Evolutionary conservation across 352 stramenopile genomes (phyloP).

Genomic region (Albugo candida): DNA sequence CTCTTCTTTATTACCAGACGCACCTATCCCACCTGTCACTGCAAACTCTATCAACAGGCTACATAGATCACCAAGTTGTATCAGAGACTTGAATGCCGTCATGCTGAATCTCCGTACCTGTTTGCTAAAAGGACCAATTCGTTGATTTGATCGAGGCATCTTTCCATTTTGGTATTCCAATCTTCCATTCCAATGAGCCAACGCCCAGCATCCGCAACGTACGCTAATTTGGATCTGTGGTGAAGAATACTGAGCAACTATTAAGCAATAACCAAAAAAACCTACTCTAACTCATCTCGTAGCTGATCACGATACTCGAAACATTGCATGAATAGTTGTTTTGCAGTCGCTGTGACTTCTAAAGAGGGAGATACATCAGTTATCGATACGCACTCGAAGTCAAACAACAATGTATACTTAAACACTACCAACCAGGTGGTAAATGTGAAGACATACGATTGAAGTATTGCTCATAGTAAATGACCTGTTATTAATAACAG

Average conservation of each 20-base stretch:
- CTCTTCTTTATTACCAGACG: conserved; percentile 31
- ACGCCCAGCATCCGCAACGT: conserved; percentile 49
- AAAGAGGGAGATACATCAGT: background rate
- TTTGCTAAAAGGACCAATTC: conserved; percentile 68
- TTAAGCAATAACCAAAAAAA: background rate
- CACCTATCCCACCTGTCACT: conserved; percentile 32
- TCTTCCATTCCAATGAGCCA: conserved; percentile 69
- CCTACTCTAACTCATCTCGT: conserved; percentile 61
- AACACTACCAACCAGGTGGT: conserved; percentile 15
- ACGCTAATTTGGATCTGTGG: conserved; percentile 36
- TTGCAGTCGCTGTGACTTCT: conserved; percentile 34
- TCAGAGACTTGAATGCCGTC: background rate
- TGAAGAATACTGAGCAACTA: background rate
- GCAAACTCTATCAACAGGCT: conserved; percentile 48
- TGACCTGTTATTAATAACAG: conserved; percentile 21
- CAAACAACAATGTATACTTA: background rate
- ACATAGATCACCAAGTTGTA: background rate
- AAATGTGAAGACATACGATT: conserved; percentile 41
- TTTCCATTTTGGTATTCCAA: conserved; percentile 80
- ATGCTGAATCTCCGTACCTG: conserved; percentile 9
- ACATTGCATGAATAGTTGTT: conserved; percentile 42
- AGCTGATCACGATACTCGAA: conserved; percentile 73
- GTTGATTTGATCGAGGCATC: conserved; percentile 52
- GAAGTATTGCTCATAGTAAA: conserved; percentile 73
- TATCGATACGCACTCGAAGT: conserved; percentile 1